Evolutionary conservation across 441 rosid genomes (phyloP), one percentile per base, ranked within the genome.

Genomic region (Cnidoscolus chayamansa): DNA sequence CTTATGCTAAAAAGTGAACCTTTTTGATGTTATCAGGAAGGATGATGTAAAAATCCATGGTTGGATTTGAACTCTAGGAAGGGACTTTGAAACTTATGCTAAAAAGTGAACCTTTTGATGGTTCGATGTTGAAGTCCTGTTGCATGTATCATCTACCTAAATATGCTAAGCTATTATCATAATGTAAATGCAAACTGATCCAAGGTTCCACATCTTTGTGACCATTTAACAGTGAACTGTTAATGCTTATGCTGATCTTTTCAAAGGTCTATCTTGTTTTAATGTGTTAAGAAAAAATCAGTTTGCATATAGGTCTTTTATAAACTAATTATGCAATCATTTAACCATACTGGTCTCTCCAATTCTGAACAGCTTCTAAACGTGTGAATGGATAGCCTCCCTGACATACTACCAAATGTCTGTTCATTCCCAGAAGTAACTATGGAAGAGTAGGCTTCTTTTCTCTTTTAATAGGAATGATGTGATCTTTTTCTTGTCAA

Each of bases 61-160:
- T 10, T 48, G 17, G 19, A 25, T 65, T 62, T 31, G 47, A 2
- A 35, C 40, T 66, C 13, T 65, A 5, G 40, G 0, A 7, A 20
- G 40, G 72, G 51, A 56, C 17, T 35, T 35, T 35, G 40, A 35
- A 53, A 67, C 45, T 50, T 62, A 32, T 31, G n/a, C 11, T 57
- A 64, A 56, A 57, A 40, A 65, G 50, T 55, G 49, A 63, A 43
- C 15, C 32, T 57, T 4, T 20, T 57, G 50, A 49, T 71, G 51
- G 51, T 56, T 16, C 4, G 10, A 50, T 37, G 10, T 56, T 45
- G 3, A 6, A 40, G 49, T 61, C 59, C 31, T 60, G 12, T 1
- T 62, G 45, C 45, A 40, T 40, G 40, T 2, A 4, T 35, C 40
- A 35, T 35, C 40, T 48, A 10, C 43, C 64, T 16, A 30, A 72